phyloP scores from a whole-genome alignment of 345 rosid genomes.

The Cardamine occulta region DNA sequence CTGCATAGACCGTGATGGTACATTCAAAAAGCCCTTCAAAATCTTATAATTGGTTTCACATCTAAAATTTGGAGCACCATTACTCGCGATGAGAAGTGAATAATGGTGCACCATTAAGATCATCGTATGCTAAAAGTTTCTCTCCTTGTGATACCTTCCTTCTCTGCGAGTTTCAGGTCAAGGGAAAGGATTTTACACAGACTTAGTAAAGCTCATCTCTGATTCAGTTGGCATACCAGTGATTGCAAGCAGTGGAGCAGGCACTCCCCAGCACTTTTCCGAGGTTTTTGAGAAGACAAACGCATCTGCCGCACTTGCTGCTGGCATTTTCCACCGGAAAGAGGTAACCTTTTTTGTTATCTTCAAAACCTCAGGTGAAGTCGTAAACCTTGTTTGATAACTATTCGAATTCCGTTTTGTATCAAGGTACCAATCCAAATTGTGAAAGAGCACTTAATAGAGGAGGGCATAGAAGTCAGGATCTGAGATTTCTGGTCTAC shows the following conservation, averaged over 20 bases:
- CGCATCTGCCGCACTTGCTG: constrained; percentile 98
- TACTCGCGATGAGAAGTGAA: not conserved
- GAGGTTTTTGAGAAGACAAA: constrained; percentile 79
- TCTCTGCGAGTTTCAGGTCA: constrained; percentile 64
- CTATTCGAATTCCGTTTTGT: constrained; percentile 15
- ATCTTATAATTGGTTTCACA: constrained; percentile 5
- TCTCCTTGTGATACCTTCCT: constrained; percentile 11
- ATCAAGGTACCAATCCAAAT: constrained; percentile 77
- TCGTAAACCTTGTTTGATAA: not conserved
- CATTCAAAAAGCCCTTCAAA: not conserved
- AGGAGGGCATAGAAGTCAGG: constrained; percentile 77
- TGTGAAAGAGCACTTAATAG: constrained; percentile 77
- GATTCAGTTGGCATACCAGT: constrained; percentile 95
- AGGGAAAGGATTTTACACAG: constrained; percentile 90
- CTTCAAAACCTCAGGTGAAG: not conserved
- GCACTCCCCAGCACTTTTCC: constrained; percentile 74
- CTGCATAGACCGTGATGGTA: constrained; percentile 96
- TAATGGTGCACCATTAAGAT: not conserved
- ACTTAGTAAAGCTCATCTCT: constrained; percentile 75
- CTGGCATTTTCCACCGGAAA: constrained; percentile 95
- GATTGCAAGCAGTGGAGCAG: constrained; percentile 98
- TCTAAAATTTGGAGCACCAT: not conserved
- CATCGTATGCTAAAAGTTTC: not conserved
- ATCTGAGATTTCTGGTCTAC: constrained; percentile 39
- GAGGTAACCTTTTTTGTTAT: constrained; percentile 56